A percentile compares a stretch with the other conserved stretches of the same genome.
Conservation (phyloP, 345 rosid species). For the Eucalyptus regnans region DNA sequence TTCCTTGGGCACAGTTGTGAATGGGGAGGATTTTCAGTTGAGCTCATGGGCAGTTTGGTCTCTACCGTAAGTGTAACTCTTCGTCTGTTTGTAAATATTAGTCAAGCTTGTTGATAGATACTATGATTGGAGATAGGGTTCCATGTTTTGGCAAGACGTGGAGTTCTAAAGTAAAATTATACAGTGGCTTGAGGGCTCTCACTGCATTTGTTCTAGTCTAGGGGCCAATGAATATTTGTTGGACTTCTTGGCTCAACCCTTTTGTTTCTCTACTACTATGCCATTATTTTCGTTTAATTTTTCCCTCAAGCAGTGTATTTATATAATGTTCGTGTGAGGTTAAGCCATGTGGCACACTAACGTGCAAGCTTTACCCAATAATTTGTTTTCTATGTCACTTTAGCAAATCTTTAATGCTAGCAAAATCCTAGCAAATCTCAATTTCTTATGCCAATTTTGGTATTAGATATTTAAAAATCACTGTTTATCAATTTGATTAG, state of each 20-base stretch:
- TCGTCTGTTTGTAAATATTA: background rate
- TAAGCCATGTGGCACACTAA: background rate
- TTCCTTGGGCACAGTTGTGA: slow-evolving; percentile 11
- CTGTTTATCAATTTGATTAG: background rate
- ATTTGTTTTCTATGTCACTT: background rate
- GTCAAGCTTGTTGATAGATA: background rate
- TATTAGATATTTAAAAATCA: background rate
- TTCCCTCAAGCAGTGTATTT: background rate
- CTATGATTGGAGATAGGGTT: background rate
- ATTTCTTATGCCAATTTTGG: background rate
- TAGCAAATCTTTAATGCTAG: background rate
- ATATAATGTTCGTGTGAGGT: background rate
- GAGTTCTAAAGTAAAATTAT: background rate
- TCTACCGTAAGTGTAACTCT: slow-evolving; percentile 56
- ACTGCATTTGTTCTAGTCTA: background rate
- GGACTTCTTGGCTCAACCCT: background rate
- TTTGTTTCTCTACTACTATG: background rate
- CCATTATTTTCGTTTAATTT: background rate
- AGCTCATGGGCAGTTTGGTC: slow-evolving; percentile 55
- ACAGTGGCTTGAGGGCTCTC: background rate
- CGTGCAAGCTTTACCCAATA: background rate
- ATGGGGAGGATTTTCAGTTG: slow-evolving; percentile 15
- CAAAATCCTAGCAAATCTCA: background rate
- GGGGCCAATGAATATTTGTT: background rate
- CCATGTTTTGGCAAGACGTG: background rate